phyloP scores from a whole-genome alignment of 2,329 filamentous ascomycete species.

The Colletotrichum limetticola region DNA sequence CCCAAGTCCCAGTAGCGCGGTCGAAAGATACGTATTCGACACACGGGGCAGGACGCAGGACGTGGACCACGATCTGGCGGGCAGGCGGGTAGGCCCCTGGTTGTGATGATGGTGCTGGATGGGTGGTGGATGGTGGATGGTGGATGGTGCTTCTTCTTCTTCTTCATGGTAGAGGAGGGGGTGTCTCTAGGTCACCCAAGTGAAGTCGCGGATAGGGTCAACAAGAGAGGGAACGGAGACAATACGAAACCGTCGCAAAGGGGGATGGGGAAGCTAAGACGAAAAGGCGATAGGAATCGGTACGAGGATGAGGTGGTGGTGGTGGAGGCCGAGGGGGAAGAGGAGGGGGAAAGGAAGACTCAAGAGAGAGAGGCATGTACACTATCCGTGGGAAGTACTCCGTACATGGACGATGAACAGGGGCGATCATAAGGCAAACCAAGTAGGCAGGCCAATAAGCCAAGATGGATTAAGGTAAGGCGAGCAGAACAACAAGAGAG shows the following conservation, averaged over 20 bases:
- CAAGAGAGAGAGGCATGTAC: no score
- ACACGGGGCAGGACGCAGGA: slow-evolving; percentile 17
- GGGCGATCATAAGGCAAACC: slow-evolving; percentile 17
- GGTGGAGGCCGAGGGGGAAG: background rate
- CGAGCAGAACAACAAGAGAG: background rate
- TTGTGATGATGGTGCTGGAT: background rate
- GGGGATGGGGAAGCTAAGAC: slow-evolving; percentile 32
- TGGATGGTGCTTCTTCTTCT: background rate
- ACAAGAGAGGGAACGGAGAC: slow-evolving; percentile 30
- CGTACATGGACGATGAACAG: slow-evolving; percentile 1
- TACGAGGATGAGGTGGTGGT: slow-evolving; percentile 11
- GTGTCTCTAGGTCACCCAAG: slow-evolving; percentile 1
- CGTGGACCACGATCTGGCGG: slow-evolving; percentile 28
- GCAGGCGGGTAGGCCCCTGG: slow-evolving; percentile 20
- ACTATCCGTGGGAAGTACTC: no score
- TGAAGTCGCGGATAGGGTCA: slow-evolving; percentile 24
- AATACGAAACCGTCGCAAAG: slow-evolving; percentile 35
- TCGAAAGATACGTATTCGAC: slow-evolving; percentile 15
- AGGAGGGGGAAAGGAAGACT: background rate
- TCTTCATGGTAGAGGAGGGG: background rate
- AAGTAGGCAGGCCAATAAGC: slow-evolving; percentile 11
- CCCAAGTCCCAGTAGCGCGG: slow-evolving; percentile 29
- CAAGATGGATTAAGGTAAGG: slow-evolving; percentile 22
- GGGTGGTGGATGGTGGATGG: background rate
- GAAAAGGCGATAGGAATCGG: slow-evolving; percentile 26